These are phyloP conservation scores for Musa schizocarpa DNA, from an alignment of 176 grass and related monocot species.

Conservation along the genomic window DNA sequence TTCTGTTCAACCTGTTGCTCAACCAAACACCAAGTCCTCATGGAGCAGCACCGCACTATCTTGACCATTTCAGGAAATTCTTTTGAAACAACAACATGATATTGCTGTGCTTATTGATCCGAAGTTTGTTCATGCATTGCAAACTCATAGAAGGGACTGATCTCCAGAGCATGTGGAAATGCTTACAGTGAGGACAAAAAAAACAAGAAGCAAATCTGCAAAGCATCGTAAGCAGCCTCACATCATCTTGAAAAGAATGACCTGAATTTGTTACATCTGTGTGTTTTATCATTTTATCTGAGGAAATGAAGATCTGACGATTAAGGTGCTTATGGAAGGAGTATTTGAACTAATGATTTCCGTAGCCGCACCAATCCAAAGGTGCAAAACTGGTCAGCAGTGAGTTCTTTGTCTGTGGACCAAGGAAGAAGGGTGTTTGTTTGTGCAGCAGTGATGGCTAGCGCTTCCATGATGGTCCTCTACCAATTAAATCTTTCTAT, in stretches of 20 bases:
- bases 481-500: no score
- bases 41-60: slow-evolving; percentile 31
- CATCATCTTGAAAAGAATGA: not conserved
- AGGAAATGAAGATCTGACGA: not conserved
- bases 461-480: no score
- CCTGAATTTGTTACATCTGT: not conserved
- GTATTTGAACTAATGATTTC: not conserved
- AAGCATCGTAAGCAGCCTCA: no score
- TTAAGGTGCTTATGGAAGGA: not conserved
- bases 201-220: not conserved
- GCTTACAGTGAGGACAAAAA: not conserved
- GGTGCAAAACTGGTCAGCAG: no score
- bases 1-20: slow-evolving; percentile 35
- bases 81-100: no score
- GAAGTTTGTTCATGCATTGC: not conserved
- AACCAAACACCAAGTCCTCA: slow-evolving; percentile 24
- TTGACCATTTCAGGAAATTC: slow-evolving; percentile 19
- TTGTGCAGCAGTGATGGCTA: no score
- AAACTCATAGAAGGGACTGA: not conserved
- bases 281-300: not conserved
- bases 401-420: no score
- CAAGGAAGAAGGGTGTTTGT: no score
- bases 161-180: not conserved
- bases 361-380: no score
- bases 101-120: no score